These are phyloP conservation scores for Eremothecium cymbalariae DNA, from an alignment of 1,139 yeast genomes.

Conservation along the genomic window DNA sequence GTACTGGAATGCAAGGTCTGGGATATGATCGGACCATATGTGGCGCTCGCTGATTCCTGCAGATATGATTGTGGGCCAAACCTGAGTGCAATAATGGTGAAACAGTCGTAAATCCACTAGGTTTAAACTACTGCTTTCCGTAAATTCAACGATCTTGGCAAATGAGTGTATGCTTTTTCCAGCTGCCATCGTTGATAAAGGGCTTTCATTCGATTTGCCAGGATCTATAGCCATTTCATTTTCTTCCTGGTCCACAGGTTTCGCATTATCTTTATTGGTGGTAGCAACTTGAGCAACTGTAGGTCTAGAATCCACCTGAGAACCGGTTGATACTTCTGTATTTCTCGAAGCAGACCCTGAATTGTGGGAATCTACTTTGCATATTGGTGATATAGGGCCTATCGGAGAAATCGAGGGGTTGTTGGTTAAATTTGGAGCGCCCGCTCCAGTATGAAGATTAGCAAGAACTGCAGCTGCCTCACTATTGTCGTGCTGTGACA, in stretches of 20 bases:
- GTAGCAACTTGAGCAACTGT: too few species aligned
- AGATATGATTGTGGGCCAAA: constrained; percentile 78
- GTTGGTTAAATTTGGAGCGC: constrained; percentile 15
- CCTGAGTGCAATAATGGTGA: constrained; percentile 80
- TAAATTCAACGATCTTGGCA: constrained; percentile 21
- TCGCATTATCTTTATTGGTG: too few species aligned
- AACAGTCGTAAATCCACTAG: constrained; percentile 71
- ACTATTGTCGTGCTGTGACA: constrained; percentile 1
- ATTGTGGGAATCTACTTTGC: too few species aligned
- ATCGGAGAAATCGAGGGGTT: constrained; percentile 24
- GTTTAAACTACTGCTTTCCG: constrained; percentile 41
- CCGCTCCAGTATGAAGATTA: constrained; percentile 9
- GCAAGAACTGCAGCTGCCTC: constrained; percentile 8
- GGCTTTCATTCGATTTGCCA: constrained; percentile 6
- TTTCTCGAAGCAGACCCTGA: too few species aligned
- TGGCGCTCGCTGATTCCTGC: constrained; percentile 84
- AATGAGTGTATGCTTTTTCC: constrained; percentile 12
- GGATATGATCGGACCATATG: constrained; percentile 84
- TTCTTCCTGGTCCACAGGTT: too few species aligned
- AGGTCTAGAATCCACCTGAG: too few species aligned
- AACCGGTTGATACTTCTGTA: too few species aligned
- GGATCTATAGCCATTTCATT: constrained; percentile 9
- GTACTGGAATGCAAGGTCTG: constrained; percentile 76
- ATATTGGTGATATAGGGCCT: constrained; percentile 24
- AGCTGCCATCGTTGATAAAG: constrained; percentile 8